Conservation (phyloP, 2,329 filamentous ascomycete species). For the Zasmidium angulare region DNA sequence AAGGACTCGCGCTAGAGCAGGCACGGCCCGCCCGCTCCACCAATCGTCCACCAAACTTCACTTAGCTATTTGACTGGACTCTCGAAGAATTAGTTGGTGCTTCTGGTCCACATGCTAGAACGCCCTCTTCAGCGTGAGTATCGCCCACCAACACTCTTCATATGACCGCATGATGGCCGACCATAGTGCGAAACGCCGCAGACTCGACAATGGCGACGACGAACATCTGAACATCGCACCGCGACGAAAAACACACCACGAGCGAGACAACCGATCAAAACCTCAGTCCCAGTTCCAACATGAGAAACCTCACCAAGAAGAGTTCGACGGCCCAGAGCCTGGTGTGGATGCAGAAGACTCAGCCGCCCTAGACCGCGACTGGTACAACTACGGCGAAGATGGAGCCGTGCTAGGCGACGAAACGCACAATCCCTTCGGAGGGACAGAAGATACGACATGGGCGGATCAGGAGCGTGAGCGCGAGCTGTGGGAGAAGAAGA, state of each 20-base stretch:
- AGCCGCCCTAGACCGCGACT: constrained; percentile 80
- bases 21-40: too few relatives aligned
- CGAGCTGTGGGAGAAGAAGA: constrained; percentile 76
- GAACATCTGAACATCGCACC: constrained; percentile 49
- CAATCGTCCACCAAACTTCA: too few relatives aligned
- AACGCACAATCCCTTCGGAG: constrained; percentile 86
- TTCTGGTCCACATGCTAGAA: too few relatives aligned
- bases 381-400: constrained; percentile 86
- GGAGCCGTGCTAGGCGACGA: constrained; percentile 85
- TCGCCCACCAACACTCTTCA: not conserved
- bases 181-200: constrained; percentile 24
- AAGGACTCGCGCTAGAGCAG: too few relatives aligned
- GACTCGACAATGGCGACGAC: constrained; percentile 45
- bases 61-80: too few relatives aligned
- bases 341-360: constrained; percentile 65
- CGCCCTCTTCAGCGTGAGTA: not conserved
- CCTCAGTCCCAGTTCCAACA: constrained; percentile 31
- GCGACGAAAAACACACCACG: constrained; percentile 47
- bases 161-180: constrained; percentile 18
- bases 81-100: too few relatives aligned
- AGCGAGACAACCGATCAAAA: constrained; percentile 25
- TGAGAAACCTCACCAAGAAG: not conserved
- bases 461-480: constrained; percentile 75
- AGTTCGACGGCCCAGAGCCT: constrained; percentile 64
- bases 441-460: constrained; percentile 64